Conservation (phyloP, 371 early-diverging fungal species). For the Circinella umbellata region DNA sequence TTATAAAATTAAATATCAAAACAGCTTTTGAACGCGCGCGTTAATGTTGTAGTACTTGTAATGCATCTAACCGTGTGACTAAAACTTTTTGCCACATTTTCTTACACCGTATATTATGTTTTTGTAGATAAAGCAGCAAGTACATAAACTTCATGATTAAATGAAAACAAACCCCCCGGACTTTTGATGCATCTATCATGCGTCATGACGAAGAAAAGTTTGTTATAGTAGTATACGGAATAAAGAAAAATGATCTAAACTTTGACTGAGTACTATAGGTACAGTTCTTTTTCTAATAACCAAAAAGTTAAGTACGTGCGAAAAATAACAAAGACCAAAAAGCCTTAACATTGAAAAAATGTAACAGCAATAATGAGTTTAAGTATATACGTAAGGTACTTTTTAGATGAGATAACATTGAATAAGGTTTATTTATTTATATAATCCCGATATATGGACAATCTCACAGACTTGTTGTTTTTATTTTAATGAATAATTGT, state of each 20-base stretch:
- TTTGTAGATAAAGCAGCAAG: neutral
- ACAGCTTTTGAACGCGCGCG: too few relatives aligned
- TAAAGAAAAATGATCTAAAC: neutral
- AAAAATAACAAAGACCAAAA: neutral
- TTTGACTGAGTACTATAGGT: neutral
- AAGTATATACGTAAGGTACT: too few relatives aligned
- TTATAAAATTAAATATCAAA: too few relatives aligned
- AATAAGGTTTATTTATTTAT: neutral
- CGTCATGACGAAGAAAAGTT: constrained; percentile 7
- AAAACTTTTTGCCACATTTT: neutral
- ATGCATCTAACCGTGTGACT: constrained; percentile 7
- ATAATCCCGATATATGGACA: neutral
- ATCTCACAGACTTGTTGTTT: neutral
- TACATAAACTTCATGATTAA: neutral
- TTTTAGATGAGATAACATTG: neutral
- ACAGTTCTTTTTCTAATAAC: neutral
- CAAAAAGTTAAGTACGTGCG: too few relatives aligned
- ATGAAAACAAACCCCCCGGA: neutral
- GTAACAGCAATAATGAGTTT: neutral
- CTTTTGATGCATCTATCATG: neutral
- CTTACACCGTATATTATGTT: neutral
- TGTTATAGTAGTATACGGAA: neutral
- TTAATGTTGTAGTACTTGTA: neutral
- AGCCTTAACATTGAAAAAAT: neutral
- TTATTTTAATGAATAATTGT: neutral